Percentiles rank a stretch among this genome's conserved stretches.
phyloP scores from a whole-genome alignment of 352 stramenopile genomes.

The Pythium chondricola region DNA sequence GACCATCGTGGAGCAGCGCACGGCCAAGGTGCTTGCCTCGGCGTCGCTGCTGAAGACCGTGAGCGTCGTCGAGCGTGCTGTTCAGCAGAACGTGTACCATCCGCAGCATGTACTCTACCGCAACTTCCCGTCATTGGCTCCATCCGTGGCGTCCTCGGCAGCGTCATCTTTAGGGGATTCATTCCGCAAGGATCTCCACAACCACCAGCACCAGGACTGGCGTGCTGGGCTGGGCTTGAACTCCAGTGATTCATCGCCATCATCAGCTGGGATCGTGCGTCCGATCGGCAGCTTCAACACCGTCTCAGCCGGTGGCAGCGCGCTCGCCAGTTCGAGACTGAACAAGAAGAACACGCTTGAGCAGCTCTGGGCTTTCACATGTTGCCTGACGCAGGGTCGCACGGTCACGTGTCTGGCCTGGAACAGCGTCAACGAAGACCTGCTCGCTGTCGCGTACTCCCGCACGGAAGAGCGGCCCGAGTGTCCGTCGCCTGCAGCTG shows the following conservation, averaged over 20 bases:
- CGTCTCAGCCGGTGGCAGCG: slow-evolving; percentile 1
- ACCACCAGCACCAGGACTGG: slow-evolving; percentile 12
- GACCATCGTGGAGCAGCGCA: slow-evolving; percentile 65
- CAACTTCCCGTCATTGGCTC: slow-evolving; percentile 48
- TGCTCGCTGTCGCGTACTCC: slow-evolving; percentile 89
- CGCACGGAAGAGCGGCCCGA: slow-evolving; percentile 6
- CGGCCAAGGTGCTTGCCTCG: slow-evolving; percentile 52
- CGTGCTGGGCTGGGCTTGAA: slow-evolving; percentile 8
- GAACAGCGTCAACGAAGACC: slow-evolving; percentile 84
- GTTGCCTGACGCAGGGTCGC: slow-evolving; percentile 45
- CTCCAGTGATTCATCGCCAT: background rate
- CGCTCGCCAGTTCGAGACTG: slow-evolving; percentile 9
- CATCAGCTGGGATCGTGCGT: slow-evolving; percentile 3
- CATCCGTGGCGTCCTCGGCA: background rate
- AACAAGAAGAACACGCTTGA: slow-evolving; percentile 31
- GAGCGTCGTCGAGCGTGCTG: slow-evolving; percentile 70
- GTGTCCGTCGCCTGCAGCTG: slow-evolving; percentile 5
- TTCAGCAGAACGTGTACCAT: slow-evolving; percentile 89
- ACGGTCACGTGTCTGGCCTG: slow-evolving; percentile 76
- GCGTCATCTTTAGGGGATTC: background rate
- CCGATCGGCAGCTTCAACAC: slow-evolving; percentile 11
- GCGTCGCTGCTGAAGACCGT: slow-evolving; percentile 51
- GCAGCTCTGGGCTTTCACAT: slow-evolving; percentile 74
- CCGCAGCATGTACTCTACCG: slow-evolving; percentile 78
- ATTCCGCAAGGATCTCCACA: background rate